Evolutionary conservation across 805 yeast species (phyloP), one percentile per base, ranked within the genome.

Genomic region (Wickerhamiella qilinensis): DNA sequence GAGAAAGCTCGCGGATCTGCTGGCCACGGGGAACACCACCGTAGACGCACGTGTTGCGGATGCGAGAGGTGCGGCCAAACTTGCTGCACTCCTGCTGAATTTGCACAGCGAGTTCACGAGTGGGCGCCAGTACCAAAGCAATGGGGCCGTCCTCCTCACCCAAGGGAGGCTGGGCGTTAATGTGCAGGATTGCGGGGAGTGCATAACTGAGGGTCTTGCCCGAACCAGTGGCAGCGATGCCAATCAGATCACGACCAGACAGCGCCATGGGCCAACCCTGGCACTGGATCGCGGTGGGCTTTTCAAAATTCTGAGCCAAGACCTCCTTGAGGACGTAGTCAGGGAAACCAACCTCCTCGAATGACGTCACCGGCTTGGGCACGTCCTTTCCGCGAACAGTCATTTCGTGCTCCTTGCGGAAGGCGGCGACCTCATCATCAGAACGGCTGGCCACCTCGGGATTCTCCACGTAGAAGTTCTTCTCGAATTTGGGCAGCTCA

Each of bases 231-330:
- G 95, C 80, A 41, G 98, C 97, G 60, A 91, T 79, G 71, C 98
- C 98, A 63, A 91, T 82, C 88, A 91, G 80, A 61, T 91, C 97
- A 67, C 97, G 83, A 69, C 98, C 98, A 53, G 88, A 76, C 43
- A 86, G 69, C 56, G 98, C 98, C 98, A 91, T 91, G 47, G 98
- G 98, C 98, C 98, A 91, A 68, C 98, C 98, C 69, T 91, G 98
- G 64, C 95, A 84, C 68, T 91, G 98, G 56, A 91, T 91, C 49
- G 84, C 85, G 41, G 98, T 91, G 53, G 98, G 98, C 48, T 67
- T 73, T 40, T 77, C 91, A 67, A 91, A 91, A 44, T 97, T 97
- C 64, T 82, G 85, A 43, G 76, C 76, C 63, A 80, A 73, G 52
- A 91, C 86, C 69, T 88, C 95, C 43, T 63, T 67, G 56, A 91